phyloP scores from a whole-genome alignment of 2,329 filamentous ascomycete genomes.

The Exserohilum turcica region DNA sequence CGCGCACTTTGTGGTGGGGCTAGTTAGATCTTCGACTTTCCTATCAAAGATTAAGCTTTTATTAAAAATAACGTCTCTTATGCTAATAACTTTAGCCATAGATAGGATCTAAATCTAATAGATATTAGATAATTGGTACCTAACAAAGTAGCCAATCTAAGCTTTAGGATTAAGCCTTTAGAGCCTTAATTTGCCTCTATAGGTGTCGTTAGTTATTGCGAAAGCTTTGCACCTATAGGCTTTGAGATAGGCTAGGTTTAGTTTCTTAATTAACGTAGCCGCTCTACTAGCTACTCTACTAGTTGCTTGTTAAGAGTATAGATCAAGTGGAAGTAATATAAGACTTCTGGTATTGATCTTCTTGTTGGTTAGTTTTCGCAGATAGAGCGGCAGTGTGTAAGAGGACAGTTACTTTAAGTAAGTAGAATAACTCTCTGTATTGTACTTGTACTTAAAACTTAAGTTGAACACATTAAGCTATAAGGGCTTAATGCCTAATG shows the following conservation, averaged over 20 bases:
- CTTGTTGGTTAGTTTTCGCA: no score
- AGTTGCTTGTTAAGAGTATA: no score
- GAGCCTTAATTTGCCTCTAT: constrained; percentile 3
- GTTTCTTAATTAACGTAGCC: constrained; percentile 7
- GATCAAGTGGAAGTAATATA: no score
- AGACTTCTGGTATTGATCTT: no score
- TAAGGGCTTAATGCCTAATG: no score
- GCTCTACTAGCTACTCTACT: no score
- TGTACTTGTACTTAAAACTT: no score
- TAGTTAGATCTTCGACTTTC: neutral
- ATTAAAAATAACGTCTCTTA: constrained; percentile 8
- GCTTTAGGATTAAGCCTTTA: constrained; percentile 8
- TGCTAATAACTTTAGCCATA: constrained; percentile 8
- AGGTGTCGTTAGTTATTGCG: constrained; percentile 5
- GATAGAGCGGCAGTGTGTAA: no score
- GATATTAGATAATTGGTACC: constrained; percentile 6
- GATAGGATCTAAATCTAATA: constrained; percentile 8
- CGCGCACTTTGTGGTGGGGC: no score
- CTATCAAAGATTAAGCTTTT: constrained; percentile 1
- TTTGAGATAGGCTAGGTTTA: constrained; percentile 8
- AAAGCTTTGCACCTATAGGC: constrained; percentile 17
- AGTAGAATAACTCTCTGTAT: no score
- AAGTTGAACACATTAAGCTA: no score
- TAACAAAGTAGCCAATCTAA: constrained; percentile 12
- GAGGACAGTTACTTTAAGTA: no score